phyloP scores from a whole-genome alignment of 495 filamentous ascomycete genomes.

The Letharia lupina region DNA sequence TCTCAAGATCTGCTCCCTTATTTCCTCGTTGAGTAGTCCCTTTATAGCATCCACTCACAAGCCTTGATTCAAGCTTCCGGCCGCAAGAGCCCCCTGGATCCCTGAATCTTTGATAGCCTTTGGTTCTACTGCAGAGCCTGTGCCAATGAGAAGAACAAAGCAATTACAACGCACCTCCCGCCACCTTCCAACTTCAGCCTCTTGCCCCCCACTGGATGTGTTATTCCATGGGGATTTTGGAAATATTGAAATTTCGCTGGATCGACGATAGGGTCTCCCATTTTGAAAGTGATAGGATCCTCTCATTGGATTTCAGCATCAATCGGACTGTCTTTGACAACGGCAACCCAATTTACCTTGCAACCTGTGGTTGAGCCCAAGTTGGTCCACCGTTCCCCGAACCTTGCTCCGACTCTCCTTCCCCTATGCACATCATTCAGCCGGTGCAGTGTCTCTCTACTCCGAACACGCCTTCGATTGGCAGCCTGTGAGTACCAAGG shows the following conservation, averaged over 20 bases:
- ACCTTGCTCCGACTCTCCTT: neutral
- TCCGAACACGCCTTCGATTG: neutral
- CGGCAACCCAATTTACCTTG: neutral
- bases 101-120: neutral
- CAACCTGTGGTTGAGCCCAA: neutral
- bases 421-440: neutral
- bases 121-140: neutral
- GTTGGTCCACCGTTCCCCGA: neutral
- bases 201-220: neutral
- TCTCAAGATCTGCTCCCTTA: neutral
- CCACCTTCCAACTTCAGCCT: neutral
- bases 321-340: neutral
- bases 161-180: neutral
- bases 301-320: neutral
- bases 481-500: neutral
- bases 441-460: neutral
- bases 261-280: neutral
- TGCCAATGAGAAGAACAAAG: neutral
- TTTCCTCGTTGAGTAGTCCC: neutral
- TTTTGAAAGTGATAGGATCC: neutral
- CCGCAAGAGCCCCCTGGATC: neutral
- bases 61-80: neutral
- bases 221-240: neutral
- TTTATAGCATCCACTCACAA: neutral
- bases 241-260: neutral